Percentiles rank a stretch among this genome's conserved stretches.
These are phyloP conservation scores for Prunus persica DNA, from an alignment of 306 rosid genomes.

Conservation along the genomic window Prunus_persica_NCBIv2 NC_034009.1:42327001-42327500, in stretches of 20 bases:
- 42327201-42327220: no score
- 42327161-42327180: background rate
- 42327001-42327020: background rate
- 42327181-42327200: background rate
- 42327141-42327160: background rate
- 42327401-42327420: constrained; percentile 2
- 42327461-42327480: constrained; percentile 56
- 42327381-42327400: no score
- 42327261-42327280: no score
- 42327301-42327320: no score
- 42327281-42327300: no score
- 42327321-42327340: no score
- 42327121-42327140: background rate
- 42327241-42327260: no score
- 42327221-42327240: no score
- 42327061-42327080: background rate
- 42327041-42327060: background rate
- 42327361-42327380: background rate
- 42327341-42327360: constrained; percentile 23
- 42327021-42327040: background rate
- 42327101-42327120: background rate
- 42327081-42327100: background rate
- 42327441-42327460: constrained; percentile 38
- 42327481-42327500: constrained; percentile 42
- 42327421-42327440: constrained; percentile 36